phyloP scores from a whole-genome alignment of 2,329 filamentous ascomycete species.

The Shiraia sp. region DNA sequence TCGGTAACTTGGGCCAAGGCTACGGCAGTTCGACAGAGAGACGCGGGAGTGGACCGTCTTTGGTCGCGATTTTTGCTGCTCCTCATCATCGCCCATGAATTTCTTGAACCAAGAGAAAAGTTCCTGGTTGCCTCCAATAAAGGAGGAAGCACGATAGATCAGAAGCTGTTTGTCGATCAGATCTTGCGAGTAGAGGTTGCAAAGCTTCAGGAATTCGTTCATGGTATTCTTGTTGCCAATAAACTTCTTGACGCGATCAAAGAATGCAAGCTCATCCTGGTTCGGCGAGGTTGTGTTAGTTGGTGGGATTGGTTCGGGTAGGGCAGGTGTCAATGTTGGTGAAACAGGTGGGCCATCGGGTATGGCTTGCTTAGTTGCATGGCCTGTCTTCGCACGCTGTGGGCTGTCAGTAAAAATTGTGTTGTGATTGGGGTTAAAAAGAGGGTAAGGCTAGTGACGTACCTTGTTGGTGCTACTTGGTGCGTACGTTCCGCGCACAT shows the following conservation, averaged over 20 bases:
- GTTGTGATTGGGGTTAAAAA: constrained; percentile 4
- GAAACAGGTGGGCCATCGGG: constrained; percentile 69
- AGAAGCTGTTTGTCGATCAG: constrained; percentile 85
- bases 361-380: constrained; percentile 60
- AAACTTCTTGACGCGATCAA: constrained; percentile 95
- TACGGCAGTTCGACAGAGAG: constrained; percentile 93
- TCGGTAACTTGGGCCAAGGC: constrained; percentile 93
- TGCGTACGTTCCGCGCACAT: constrained; percentile 33
- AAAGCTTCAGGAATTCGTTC: constrained; percentile 95
- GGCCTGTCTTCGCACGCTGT: constrained; percentile 75
- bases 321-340: constrained; percentile 83
- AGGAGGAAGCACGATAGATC: constrained; percentile 78
- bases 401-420: constrained; percentile 13
- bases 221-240: constrained; percentile 90
- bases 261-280: constrained; percentile 87
- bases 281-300: constrained; percentile 73
- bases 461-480: constrained; percentile 39
- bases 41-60: constrained; percentile 82
- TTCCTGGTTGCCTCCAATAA: constrained; percentile 86
- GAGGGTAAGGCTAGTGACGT: constrained; percentile 11
- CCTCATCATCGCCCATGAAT: constrained; percentile 77
- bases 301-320: constrained; percentile 85
- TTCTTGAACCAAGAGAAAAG: constrained; percentile 86
- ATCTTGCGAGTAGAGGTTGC: constrained; percentile 92
- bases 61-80: constrained; percentile 44